Base-by-base conservation (phyloP, 495 filamentous ascomycete species). In the Monascus purpureus region DNA sequence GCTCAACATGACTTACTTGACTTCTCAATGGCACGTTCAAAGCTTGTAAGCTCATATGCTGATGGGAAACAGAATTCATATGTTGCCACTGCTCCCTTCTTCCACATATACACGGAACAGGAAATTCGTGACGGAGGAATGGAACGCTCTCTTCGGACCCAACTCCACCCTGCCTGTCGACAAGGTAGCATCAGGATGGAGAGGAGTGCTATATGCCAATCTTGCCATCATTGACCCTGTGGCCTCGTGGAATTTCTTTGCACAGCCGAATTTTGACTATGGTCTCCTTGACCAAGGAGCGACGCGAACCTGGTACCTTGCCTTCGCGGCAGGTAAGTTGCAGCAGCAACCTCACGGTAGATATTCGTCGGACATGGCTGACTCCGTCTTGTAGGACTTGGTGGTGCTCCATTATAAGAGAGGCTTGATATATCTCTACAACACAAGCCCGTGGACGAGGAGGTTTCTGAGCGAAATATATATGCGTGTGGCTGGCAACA, bases 301-400 rank as follows among this genome's bases (percentile, higher is more conserved):
- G 4, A 80, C 76, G 43, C 62, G 75, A 47, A 86, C 82, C 24
- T 95, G 87, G 86, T 94, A 88, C 67, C 49, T 95, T 49, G 80
- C 80, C 11, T 83, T 73, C 56, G 64, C 76, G 37, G 88, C 84
- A 28, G 74, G 69, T 61, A 34, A 49, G 65, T 60, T 28, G 32
- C 7, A 17, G 2, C 14, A 14, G 27, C 13, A 29, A 29, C 14
- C n/a, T 11, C 6, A 28, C 4, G 8, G 9, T n/a, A 4, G 13
- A 4, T 12, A 12, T 4, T 5, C 5, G 12, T 12, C 26, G 4
- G 5, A 28, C n/a, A 4, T 30, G 28, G 28, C 28, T 30, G 17
- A 30, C 17, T 5, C 13, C 6, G 17, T n/a, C 12, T 4, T 7
- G n/a, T 13, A 31, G 29, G 17, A 6, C 29, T 31, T 11, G 29